A percentile compares a stretch with the other conserved stretches of the same genome.
Evolutionary conservation across 1,284 basidiomycete species (phyloP).

Genomic region (Spongiforma sp.): DNA sequence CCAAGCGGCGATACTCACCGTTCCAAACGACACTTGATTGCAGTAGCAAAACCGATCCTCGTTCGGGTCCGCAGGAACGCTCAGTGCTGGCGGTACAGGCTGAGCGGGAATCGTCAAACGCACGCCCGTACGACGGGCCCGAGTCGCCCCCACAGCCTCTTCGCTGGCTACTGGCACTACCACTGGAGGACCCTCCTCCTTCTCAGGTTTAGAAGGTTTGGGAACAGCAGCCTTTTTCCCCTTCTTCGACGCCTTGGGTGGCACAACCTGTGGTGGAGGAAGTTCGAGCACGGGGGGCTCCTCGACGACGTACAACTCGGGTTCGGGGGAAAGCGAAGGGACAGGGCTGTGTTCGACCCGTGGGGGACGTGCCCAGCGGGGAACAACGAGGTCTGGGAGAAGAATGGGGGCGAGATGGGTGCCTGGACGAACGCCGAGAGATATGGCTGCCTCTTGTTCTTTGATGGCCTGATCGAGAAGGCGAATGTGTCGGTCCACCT

Average conservation of each 20-base stretch:
- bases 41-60: slow-evolving; percentile 81
- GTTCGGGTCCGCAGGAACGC: slow-evolving; percentile 42
- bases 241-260: slow-evolving; percentile 28
- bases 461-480: slow-evolving; percentile 75
- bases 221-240: slow-evolving; percentile 24
- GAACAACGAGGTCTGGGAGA: slow-evolving; percentile 63
- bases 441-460: slow-evolving; percentile 69
- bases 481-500: slow-evolving; percentile 76
- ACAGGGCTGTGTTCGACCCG: slow-evolving; percentile 50
- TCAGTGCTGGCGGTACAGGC: slow-evolving; percentile 19
- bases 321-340: slow-evolving; percentile 40
- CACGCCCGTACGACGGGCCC: slow-evolving; percentile 35
- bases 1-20: slow-evolving; percentile 58
- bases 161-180: slow-evolving; percentile 11
- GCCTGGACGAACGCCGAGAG: slow-evolving; percentile 56
- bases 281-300: slow-evolving; percentile 23
- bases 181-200: slow-evolving; percentile 19
- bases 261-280: slow-evolving; percentile 8
- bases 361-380: slow-evolving; percentile 51
- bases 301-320: slow-evolving; percentile 24
- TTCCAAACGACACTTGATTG: slow-evolving; percentile 74
- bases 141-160: slow-evolving; percentile 13
- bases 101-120: slow-evolving; percentile 49
- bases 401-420: slow-evolving; percentile 58
- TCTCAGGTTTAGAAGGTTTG: slow-evolving; percentile 23